Base-by-base conservation (phyloP, 176 grass and related monocot genomes). In the Urochloa ruziziensis region DNA sequence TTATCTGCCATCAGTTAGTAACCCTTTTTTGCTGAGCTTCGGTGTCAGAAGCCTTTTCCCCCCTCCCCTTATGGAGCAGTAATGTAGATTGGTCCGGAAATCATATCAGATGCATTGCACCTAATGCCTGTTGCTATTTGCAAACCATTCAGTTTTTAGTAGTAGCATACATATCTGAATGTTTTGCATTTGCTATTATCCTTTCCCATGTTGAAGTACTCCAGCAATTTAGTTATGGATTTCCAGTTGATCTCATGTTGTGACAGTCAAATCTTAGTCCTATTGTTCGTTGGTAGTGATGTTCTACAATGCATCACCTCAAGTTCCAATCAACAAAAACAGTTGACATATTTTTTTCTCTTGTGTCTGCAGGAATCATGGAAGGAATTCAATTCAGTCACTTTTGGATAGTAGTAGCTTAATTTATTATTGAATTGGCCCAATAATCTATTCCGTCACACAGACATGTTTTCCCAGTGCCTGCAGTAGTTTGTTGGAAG, bases 301-400 rank as follows among this genome's bases (percentile, higher is more conserved):
- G 24, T 62, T 69, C 16, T 33, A 70, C 6, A 53, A 34, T 18
- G 21, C 11, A 27, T 49, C n/a, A 49, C 5, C 32, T 60, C 19
- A 15, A 17, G 16, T 33, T 66, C 27, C 51, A 18, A 42, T 81
- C 33, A 19, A 35, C 58, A 67, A 27, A 62, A 70, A 48, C 51
- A 40, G 17, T 19, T 78, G 18, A 58, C 52, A 49, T 67, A 15
- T 51, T 34, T 43, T 34, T 43, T 73, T 73, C 32, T 74, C 56
- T 69, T 76, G 2, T 73, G 37, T 54, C 57, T 84, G 79, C 85
- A 98, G 95, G 95, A 98, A 58, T 85, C 90, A 68, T 93, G 92
- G 92, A 92, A 90, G 49, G 86, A 98, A 58, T 98, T 98, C 89
- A 91, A 89, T 87, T 82, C 92, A n/a, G 48, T 89, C 32, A 82